Percentiles rank a stretch among this genome's conserved stretches.
These are phyloP conservation scores for Chrysosporium keratinophilum DNA, from an alignment of 2,329 filamentous ascomycete genomes.

Conservation along the genomic window DNA sequence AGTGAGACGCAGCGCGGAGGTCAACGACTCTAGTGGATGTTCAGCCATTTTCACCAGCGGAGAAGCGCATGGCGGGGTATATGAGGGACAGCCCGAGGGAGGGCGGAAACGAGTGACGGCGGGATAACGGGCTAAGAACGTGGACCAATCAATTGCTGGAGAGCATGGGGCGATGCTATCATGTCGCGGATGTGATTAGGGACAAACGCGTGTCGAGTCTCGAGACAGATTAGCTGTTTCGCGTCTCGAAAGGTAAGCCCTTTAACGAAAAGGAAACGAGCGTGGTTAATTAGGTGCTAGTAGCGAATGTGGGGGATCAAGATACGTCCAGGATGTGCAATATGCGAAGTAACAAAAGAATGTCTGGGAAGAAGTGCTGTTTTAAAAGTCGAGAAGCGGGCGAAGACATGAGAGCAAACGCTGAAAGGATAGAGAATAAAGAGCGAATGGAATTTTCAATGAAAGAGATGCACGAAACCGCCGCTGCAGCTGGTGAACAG, in stretches of 20 bases:
- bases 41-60: conserved; percentile 26
- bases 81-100: conserved; percentile 17
- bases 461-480: conserved; percentile 2
- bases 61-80: conserved; percentile 19
- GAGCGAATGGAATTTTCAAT: conserved; percentile 3
- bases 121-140: conserved; percentile 6
- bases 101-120: conserved; percentile 13
- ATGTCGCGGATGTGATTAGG: neutral
- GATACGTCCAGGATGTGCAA: conserved; percentile 8
- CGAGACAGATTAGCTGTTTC: neutral
- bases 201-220: neutral
- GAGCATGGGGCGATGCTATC: neutral
- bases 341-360: conserved; percentile 9
- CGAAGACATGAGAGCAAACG: conserved; percentile 8
- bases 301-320: conserved; percentile 1
- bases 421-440: neutral
- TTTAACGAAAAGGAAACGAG: conserved; percentile 3
- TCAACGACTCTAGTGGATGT: conserved; percentile 22
- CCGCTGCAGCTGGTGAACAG: neutral
- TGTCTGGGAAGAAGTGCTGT: conserved; percentile 9
- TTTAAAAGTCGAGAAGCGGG: conserved; percentile 1
- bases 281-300: neutral
- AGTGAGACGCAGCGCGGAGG: conserved; percentile 23
- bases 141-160: conserved; percentile 10
- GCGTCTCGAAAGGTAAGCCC: neutral